Percentiles rank a stretch among this genome's conserved stretches.
Evolutionary conservation across 2,329 filamentous ascomycete species (phyloP).

Genomic region (Cercospora citrullina): DNA sequence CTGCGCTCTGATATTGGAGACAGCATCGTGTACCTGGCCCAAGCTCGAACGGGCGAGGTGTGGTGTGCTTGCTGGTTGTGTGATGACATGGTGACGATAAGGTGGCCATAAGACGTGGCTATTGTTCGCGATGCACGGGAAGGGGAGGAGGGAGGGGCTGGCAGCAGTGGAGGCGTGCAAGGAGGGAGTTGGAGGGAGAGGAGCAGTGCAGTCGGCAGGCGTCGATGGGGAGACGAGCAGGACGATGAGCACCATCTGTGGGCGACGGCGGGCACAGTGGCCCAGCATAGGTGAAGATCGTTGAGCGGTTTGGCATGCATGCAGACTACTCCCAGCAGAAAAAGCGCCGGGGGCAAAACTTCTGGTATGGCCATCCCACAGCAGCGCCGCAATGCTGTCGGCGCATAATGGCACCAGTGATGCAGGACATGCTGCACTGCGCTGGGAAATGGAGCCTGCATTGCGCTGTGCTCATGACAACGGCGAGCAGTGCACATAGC

Average conservation of each 20-base stretch:
- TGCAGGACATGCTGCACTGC: not conserved
- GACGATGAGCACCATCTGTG: not conserved
- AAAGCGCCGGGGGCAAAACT: not conserved
- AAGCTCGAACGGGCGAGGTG: conserved; percentile 9
- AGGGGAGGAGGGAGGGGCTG: not conserved
- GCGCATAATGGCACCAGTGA: not conserved
- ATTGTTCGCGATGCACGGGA: not conserved
- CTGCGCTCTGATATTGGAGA: not conserved
- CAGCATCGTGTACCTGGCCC: conserved; percentile 13
- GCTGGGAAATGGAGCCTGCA: not conserved
- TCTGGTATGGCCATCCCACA: conserved; percentile 5
- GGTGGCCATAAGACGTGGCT: conserved; percentile 3
- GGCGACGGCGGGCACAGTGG: not conserved
- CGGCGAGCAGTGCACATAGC: not conserved
- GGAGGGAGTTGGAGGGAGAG: not conserved
- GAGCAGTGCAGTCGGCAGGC: not conserved
- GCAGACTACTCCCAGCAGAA: not conserved
- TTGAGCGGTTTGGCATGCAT: not conserved
- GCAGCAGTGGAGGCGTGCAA: not conserved
- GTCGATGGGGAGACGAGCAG: not conserved
- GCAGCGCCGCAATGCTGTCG: not conserved
- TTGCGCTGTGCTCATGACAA: not conserved
- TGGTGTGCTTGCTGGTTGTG: not conserved
- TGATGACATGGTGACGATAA: conserved; percentile 18
- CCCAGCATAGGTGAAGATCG: conserved; percentile 5